Conservation (phyloP, 1,284 basidiomycete species). For the Heterobasidion irregulare region DNA sequence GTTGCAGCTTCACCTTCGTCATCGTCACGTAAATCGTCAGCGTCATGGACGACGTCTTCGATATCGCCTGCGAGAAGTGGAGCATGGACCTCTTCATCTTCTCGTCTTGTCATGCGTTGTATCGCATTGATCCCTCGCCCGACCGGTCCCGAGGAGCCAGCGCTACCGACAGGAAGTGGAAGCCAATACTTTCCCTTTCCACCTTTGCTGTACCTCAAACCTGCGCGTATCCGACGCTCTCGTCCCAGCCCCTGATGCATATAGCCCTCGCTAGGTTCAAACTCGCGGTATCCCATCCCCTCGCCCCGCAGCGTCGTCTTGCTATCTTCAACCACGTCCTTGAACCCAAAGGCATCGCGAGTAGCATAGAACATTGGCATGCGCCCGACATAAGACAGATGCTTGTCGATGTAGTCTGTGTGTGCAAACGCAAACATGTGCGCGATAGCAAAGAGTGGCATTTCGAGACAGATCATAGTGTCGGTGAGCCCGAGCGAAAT, state of each 20-base stretch:
- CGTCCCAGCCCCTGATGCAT: slow-evolving; percentile 84
- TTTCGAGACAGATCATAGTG: slow-evolving; percentile 90
- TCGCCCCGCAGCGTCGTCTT: slow-evolving; percentile 80
- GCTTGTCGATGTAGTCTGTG: slow-evolving; percentile 71
- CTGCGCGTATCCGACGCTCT: slow-evolving; percentile 79
- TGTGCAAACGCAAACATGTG: slow-evolving; percentile 87
- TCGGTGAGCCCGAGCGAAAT: slow-evolving; percentile 89
- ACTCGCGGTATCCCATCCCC: slow-evolving; percentile 92
- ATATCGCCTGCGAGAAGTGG: slow-evolving; percentile 68
- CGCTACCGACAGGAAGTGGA: slow-evolving; percentile 51
- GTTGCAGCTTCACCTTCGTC: slow-evolving; percentile 35
- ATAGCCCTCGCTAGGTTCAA: slow-evolving; percentile 90
- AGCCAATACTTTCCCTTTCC: slow-evolving; percentile 90
- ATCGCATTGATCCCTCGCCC: slow-evolving; percentile 16
- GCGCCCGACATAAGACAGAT: slow-evolving; percentile 68
- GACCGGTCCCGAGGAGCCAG: slow-evolving; percentile 26
- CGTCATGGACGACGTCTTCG: slow-evolving; percentile 58
- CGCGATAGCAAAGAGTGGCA: slow-evolving; percentile 94
- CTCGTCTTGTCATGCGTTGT: slow-evolving; percentile 26
- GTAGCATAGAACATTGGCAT: slow-evolving; percentile 85
- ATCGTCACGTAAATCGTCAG: slow-evolving; percentile 38
- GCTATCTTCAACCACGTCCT: slow-evolving; percentile 85
- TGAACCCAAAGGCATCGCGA: slow-evolving; percentile 78
- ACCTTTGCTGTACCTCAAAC: slow-evolving; percentile 84
- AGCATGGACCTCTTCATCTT: slow-evolving; percentile 61